These are phyloP conservation scores for Penstemon eatonii DNA, from an alignment of 257 asterid genomes.

Conservation along the genomic window DNA sequence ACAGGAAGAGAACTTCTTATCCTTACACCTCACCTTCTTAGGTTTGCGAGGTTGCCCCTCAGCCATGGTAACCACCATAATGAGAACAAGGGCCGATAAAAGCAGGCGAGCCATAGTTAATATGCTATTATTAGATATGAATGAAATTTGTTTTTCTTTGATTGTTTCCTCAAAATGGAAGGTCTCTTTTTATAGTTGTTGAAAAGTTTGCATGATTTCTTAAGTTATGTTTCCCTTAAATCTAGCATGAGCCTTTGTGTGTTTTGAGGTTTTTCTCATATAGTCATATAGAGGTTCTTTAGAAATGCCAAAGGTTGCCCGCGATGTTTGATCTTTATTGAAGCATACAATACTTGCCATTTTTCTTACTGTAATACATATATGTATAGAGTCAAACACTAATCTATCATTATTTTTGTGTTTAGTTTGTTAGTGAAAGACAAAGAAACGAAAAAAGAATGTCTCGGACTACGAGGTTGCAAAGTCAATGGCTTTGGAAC, in stretches of 20 bases:
- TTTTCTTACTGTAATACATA: background rate
- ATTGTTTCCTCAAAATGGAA: conserved; percentile 9
- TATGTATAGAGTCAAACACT: background rate
- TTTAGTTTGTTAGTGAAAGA: background rate
- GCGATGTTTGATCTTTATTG: conserved; percentile 24
- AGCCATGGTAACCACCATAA: conserved; percentile 30
- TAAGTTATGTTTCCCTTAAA: conserved; percentile 30
- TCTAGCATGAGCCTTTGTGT: conserved; percentile 26
- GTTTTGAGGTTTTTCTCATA: background rate
- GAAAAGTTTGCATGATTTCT: conserved; percentile 3
- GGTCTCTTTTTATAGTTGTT: conserved; percentile 31
- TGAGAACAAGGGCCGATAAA: conserved; percentile 34
- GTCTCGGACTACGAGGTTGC: too few species aligned
- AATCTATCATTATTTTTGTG: background rate
- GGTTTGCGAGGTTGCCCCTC: conserved; percentile 40
- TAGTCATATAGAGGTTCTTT: background rate
- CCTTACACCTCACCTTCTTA: conserved; percentile 52
- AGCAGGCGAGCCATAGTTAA: conserved; percentile 35
- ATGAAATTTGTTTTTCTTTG: background rate
- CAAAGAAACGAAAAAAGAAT: background rate
- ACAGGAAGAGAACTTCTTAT: conserved; percentile 43
- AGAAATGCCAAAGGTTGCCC: conserved; percentile 20
- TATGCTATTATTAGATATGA: background rate
- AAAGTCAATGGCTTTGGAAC: too few species aligned
- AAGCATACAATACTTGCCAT: conserved; percentile 4